A percentile compares a stretch with the other conserved stretches of the same genome.
Conservation (phyloP, 2,329 filamentous ascomycete species). For the Thielaviopsis euricoi region DNA sequence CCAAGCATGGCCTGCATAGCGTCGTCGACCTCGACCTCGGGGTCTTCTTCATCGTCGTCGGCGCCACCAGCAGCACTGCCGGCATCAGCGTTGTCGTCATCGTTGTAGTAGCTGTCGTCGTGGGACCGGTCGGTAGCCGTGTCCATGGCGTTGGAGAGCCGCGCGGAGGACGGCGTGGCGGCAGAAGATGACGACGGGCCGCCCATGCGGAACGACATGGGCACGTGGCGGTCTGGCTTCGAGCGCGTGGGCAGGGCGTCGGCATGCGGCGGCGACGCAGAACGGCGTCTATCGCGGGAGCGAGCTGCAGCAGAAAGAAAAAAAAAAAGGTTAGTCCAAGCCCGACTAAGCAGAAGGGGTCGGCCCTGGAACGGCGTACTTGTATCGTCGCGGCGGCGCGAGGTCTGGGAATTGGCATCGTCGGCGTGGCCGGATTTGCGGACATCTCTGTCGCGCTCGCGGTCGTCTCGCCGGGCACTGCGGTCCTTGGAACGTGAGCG, state of each 20-base stretch:
- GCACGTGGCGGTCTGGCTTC: slow-evolving; percentile 15
- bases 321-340: too few species aligned
- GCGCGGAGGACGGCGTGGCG: too few species aligned
- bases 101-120: too few species aligned
- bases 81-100: slow-evolving; percentile 14
- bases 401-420: not conserved
- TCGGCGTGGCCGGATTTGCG: slow-evolving; percentile 13
- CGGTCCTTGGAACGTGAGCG: slow-evolving; percentile 16
- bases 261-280: slow-evolving; percentile 20
- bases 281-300: slow-evolving; percentile 19
- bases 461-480: slow-evolving; percentile 12
- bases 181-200: not conserved
- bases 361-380: too few species aligned
- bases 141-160: not conserved
- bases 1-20: slow-evolving; percentile 79
- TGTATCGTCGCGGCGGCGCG: slow-evolving; percentile 5
- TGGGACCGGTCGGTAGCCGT: slow-evolving; percentile 1
- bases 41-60: slow-evolving; percentile 26
- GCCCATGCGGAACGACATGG: slow-evolving; percentile 22
- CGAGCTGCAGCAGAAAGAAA: slow-evolving; percentile 9
- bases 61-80: too few species aligned
- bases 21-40: slow-evolving; percentile 40
- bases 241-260: slow-evolving; percentile 21
- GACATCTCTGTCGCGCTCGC: slow-evolving; percentile 14
- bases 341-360: too few species aligned